Percentiles rank a stretch among this genome's conserved stretches.
Conservation (phyloP, 305 asterid genomes). For the Salvia sclarea region DNA sequence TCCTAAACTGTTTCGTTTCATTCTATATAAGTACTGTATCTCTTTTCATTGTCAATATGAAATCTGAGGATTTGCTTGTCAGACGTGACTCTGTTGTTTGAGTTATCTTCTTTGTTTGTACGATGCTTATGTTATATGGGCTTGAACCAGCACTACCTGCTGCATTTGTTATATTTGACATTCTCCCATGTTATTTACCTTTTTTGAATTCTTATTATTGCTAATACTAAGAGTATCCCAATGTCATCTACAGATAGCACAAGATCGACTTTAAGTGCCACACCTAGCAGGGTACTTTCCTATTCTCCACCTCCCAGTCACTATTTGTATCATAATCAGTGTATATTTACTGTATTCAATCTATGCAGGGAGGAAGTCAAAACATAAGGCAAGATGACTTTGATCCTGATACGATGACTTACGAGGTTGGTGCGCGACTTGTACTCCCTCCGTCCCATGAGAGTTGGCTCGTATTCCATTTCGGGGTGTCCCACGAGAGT, state of each 20-base stretch:
- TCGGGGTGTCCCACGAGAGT: too few species aligned
- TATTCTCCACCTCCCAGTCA: conserved; percentile 17
- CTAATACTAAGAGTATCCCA: conserved; percentile 15
- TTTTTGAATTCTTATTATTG: conserved; percentile 4
- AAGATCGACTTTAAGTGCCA: conserved; percentile 41
- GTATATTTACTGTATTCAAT: conserved; percentile 7
- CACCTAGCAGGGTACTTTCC: conserved; percentile 52
- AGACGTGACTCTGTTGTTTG: not conserved
- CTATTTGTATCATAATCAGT: conserved; percentile 6
- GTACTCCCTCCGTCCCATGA: too few species aligned
- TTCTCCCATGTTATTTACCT: conserved; percentile 18
- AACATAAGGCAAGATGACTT: conserved; percentile 55
- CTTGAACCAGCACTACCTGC: not conserved
- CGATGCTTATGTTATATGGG: not conserved
- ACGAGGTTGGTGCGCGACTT: conserved; percentile 58
- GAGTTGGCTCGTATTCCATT: too few species aligned
- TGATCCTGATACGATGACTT: conserved; percentile 78
- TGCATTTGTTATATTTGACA: not conserved
- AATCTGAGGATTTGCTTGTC: not conserved
- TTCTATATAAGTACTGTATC: conserved; percentile 5
- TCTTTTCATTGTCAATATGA: not conserved
- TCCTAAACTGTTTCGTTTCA: conserved; percentile 12
- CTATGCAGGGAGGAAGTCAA: conserved; percentile 50
- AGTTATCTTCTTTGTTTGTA: not conserved
- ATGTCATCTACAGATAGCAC: conserved; percentile 47